Conservation (phyloP, 2,329 filamentous ascomycete genomes). For the Rachicladosporium sp. region DNA sequence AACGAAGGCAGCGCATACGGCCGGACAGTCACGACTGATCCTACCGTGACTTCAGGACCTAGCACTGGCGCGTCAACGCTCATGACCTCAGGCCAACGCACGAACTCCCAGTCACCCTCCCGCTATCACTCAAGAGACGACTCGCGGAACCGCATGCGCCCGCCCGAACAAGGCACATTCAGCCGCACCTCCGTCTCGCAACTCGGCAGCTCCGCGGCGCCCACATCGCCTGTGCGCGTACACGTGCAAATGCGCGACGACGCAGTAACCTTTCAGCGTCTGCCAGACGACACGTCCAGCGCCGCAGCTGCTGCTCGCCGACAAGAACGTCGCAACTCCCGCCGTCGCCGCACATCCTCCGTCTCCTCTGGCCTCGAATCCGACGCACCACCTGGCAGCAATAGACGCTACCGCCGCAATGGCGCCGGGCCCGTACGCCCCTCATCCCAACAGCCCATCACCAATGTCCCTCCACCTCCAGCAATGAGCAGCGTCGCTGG, state of each 20-base stretch:
- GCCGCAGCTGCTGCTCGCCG: constrained; percentile 45
- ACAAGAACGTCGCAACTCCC: constrained; percentile 29
- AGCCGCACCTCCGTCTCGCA: constrained; percentile 13
- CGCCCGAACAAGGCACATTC: constrained; percentile 5
- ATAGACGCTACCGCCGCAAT: constrained; percentile 9
- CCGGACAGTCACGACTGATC: constrained; percentile 8
- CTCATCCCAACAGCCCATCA: constrained; percentile 20
- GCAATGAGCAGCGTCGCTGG: constrained; percentile 14
- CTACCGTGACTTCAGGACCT: constrained; percentile 11
- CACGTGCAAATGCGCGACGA: constrained; percentile 52
- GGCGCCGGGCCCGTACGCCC: constrained; percentile 10
- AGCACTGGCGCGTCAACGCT: constrained; percentile 14
- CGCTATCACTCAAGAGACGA: constrained; percentile 10
- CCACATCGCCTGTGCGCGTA: constrained; percentile 43
- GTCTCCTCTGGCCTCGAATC: constrained; percentile 29
- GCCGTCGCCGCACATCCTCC: constrained; percentile 21
- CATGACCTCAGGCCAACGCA: constrained; percentile 7
- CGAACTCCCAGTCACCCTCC: constrained; percentile 18
- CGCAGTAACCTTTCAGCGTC: constrained; percentile 48
- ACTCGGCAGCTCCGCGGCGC: constrained; percentile 2
- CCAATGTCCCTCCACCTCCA: constrained; percentile 20
- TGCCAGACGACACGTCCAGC: constrained; percentile 51
- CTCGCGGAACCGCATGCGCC: constrained; percentile 5
- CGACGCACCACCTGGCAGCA: constrained; percentile 8
- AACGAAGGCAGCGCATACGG: neutral